Evolutionary conservation across 352 stramenopile genomes (phyloP).

Genomic region (Blastocystis sp.): DNA sequence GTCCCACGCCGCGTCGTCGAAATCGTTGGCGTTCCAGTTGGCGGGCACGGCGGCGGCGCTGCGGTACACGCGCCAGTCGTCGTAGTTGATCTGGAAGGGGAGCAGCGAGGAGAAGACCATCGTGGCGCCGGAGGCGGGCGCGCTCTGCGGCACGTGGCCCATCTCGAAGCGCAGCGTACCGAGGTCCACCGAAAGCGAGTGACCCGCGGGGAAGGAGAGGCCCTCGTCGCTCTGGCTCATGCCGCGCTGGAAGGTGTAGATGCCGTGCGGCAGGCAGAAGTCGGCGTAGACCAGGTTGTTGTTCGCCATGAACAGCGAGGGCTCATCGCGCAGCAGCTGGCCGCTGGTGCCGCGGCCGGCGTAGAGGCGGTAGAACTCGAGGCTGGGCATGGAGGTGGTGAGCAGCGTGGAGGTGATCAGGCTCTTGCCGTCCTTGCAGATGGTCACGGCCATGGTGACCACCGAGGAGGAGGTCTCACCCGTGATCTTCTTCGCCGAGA

Average conservation of each 20-base stretch:
- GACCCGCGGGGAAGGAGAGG: neutral
- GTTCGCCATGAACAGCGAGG: neutral
- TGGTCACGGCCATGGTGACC: neutral
- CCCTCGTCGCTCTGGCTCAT: neutral
- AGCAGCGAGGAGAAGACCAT: constrained; percentile 40
- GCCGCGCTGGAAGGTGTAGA: constrained; percentile 43
- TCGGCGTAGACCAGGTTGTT: constrained; percentile 34
- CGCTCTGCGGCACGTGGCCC: neutral
- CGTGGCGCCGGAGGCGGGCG: neutral
- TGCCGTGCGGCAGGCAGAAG: constrained; percentile 40
- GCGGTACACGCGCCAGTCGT: constrained; percentile 14
- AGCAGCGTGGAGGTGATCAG: constrained; percentile 45
- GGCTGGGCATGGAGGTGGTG: neutral
- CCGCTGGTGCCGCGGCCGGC: neutral
- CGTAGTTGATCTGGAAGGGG: constrained; percentile 56
- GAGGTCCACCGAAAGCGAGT: constrained; percentile 37
- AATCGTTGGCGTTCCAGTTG: neutral
- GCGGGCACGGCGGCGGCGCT: neutral
- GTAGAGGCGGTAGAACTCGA: constrained; percentile 7
- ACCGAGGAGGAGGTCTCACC: neutral
- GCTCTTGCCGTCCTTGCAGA: constrained; percentile 11
- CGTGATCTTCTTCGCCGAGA: constrained; percentile 35
- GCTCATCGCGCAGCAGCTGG: neutral
- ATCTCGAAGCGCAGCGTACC: constrained; percentile 46
- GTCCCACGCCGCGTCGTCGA: neutral